A percentile compares a stretch with the other conserved stretches of the same genome.
phyloP scores from a whole-genome alignment of 1,284 basidiomycete species.

The Agaricales sp. region DNA sequence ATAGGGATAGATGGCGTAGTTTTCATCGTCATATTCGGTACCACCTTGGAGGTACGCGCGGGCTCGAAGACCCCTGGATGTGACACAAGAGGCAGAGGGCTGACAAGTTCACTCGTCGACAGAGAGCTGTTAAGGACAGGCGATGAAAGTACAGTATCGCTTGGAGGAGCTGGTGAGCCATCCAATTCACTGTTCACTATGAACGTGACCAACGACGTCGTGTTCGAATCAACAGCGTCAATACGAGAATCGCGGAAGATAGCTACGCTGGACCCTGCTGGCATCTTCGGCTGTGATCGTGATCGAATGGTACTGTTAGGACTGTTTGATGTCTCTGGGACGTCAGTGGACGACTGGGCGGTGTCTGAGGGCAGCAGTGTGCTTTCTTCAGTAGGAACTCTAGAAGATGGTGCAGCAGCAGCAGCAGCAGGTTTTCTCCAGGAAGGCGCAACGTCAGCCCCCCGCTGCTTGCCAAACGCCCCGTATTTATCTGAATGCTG shows the following conservation, averaged over 20 bases:
- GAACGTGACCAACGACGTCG: constrained; percentile 47
- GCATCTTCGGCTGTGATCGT: constrained; percentile 19
- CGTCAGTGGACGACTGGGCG: constrained; percentile 7
- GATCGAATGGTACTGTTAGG: constrained; percentile 14
- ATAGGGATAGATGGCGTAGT: not conserved
- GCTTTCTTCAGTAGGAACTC: not conserved
- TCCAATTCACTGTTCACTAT: constrained; percentile 71
- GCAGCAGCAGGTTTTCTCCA: constrained; percentile 42
- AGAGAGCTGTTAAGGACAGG: too few species aligned
- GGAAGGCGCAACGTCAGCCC: constrained; percentile 38
- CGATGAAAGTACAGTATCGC: too few species aligned
- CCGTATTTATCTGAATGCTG: constrained; percentile 32
- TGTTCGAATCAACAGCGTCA: constrained; percentile 20
- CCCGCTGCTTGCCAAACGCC: constrained; percentile 37
- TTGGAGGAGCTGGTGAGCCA: constrained; percentile 19
- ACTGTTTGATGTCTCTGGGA: constrained; percentile 17
- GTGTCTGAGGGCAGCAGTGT: not conserved
- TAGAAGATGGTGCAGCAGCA: constrained; percentile 5
- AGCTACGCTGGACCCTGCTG: not conserved
- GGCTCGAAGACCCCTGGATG: not conserved
- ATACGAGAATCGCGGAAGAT: constrained; percentile 1
- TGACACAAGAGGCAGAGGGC: too few species aligned
- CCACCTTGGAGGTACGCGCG: not conserved
- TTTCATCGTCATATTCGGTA: not conserved
- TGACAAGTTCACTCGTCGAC: too few species aligned